Evolutionary conservation across 441 rosid species (phyloP).

Genomic region (Breynia disticha): DNA sequence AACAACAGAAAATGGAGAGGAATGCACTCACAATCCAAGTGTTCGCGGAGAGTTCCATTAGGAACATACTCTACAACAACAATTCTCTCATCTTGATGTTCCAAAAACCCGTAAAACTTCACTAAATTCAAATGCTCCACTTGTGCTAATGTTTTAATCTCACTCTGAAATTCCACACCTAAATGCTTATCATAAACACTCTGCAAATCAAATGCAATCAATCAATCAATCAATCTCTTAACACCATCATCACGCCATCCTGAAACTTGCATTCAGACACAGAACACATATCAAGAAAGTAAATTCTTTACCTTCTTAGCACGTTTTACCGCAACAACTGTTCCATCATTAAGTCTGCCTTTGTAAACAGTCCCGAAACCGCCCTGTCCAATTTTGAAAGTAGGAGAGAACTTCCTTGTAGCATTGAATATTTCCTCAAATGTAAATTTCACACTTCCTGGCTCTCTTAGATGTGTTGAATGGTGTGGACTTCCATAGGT

Average conservation of each 20-base stretch:
- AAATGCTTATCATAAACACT: conserved; percentile 60
- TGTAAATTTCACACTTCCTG: conserved; percentile 42
- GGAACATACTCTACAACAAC: conserved; percentile 71
- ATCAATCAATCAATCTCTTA: neutral
- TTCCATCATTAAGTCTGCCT: conserved; percentile 73
- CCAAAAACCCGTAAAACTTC: conserved; percentile 57
- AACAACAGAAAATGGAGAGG: neutral
- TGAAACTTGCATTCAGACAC: neutral
- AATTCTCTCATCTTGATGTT: conserved; percentile 60
- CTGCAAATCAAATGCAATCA: conserved; percentile 28
- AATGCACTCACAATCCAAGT: conserved; percentile 68
- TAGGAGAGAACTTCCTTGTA: conserved; percentile 66
- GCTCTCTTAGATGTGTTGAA: conserved; percentile 28
- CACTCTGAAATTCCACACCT: conserved; percentile 73
- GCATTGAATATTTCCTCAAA: conserved; percentile 57
- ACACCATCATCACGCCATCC: neutral
- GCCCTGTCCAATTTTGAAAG: conserved; percentile 84
- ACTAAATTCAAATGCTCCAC: conserved; percentile 84
- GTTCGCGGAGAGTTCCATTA: conserved; percentile 85
- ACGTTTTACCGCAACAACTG: conserved; percentile 67
- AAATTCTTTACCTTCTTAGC: conserved; percentile 59
- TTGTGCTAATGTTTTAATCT: conserved; percentile 58
- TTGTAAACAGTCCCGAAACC: conserved; percentile 89
- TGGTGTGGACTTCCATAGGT: conserved; percentile 18
- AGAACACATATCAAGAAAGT: too few relatives aligned